phyloP scores from a whole-genome alignment of 495 filamentous ascomycete genomes.

The Tuber indicum region DNA sequence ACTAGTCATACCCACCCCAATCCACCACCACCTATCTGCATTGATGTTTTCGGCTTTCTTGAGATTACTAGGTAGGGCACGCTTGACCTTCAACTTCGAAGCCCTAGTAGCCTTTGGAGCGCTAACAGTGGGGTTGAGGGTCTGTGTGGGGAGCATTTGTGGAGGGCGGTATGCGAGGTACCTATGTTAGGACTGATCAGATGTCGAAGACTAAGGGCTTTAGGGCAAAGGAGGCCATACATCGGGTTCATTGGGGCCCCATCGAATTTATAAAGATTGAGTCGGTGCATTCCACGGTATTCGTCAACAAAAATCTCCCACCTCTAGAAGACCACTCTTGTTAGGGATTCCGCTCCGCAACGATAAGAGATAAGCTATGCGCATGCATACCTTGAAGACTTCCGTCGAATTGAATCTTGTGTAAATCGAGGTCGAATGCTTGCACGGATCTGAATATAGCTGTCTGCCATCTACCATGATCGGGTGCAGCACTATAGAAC shows the following conservation, averaged over 20 bases:
- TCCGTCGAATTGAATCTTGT: constrained; percentile 66
- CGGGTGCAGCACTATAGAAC: constrained; percentile 56
- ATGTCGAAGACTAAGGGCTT: not conserved
- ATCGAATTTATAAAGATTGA: constrained; percentile 61
- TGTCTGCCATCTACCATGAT: constrained; percentile 67
- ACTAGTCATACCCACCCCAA: constrained; percentile 61
- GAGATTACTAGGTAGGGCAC: constrained; percentile 43
- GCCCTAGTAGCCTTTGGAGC: constrained; percentile 41
- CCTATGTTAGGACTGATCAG: constrained; percentile 1
- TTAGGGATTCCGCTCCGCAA: not conserved
- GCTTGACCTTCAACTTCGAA: constrained; percentile 40
- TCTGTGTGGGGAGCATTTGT: constrained; percentile 67
- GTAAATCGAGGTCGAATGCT: constrained; percentile 50
- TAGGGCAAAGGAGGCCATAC: constrained; percentile 44
- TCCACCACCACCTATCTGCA: constrained; percentile 62
- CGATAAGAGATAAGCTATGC: not conserved
- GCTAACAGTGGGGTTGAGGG: constrained; percentile 53
- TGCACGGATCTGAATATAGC: constrained; percentile 62
- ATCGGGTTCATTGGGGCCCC: constrained; percentile 65
- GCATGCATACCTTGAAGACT: constrained; percentile 53
- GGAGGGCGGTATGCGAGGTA: constrained; percentile 59
- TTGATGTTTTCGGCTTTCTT: constrained; percentile 48
- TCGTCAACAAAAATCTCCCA: constrained; percentile 57
- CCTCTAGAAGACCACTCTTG: constrained; percentile 45
- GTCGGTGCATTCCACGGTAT: constrained; percentile 58